Base-by-base conservation (phyloP, 2,329 filamentous ascomycete genomes). In the Colletotrichum godetiae region DNA sequence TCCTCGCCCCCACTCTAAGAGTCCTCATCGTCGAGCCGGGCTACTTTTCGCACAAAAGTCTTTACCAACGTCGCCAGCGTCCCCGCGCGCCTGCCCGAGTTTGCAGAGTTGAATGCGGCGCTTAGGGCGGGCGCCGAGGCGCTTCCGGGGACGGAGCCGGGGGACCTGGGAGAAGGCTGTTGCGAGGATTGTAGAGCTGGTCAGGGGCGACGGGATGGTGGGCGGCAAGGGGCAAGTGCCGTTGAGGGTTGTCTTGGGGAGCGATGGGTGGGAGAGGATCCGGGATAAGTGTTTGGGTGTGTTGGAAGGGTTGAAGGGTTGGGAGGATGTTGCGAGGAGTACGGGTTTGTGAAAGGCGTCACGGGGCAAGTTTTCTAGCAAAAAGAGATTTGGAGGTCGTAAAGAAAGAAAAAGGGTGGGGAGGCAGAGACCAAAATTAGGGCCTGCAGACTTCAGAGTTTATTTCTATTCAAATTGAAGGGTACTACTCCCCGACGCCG, bases 161-260 rank as follows among this genome's bases (percentile, higher is more conserved):
- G 88, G 3, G 88, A 90, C 72, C 85, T 88, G 3, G 74, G 75
- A n/a, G 0, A 88, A 89, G 77, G 88, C 83, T 3, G 87, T 85
- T 1, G 80, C 84, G 27, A 83, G 84, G 0, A 88, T 90, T 81
- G 89, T 90, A 75, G 86, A 91, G 65, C 77, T 91, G 19, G 88
- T 87, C 1, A 82, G 87, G 13, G 84, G 88, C 15, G 87, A 86
- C 4, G 81, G 80, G 0, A 66, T 80, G n/a, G 80, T 75, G 1
- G 76, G 74, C 2, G 81, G 81, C 0, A 81, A 70, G 57, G 65
- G 27, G 27, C 27, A 56, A 0, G 35, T 82, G 2, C 89, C 89
- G 4, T 76, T 91, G 8, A 81, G 89, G 35, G 84, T 88, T 15
- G 83, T 88, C 0, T 81, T 91, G 12, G 89, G 89, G 0, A 87